Base-by-base conservation (phyloP, 306 rosid species). In the Trichosanthes truncata region DNA sequence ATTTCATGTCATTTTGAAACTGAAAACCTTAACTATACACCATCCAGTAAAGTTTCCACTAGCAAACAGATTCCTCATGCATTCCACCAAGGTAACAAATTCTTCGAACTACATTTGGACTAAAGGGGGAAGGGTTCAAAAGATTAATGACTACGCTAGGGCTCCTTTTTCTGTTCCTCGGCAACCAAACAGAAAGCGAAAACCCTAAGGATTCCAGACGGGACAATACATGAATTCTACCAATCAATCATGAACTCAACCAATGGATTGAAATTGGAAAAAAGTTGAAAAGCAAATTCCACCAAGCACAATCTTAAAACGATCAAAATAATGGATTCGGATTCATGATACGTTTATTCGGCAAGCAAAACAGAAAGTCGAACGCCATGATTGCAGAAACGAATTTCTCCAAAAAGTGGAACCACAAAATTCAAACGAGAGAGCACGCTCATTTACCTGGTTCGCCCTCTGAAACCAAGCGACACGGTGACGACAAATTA, bases 291-390 rank as follows among this genome's bases (percentile, higher is more conserved):
- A 26, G 41, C n/a, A 48, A 29, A 49, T 17, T 21, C 21, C 43
- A 73, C 43, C 8, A 13, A 48, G 41, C 25, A 11, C 14, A 40
- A 57, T 38, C 40, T 20, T 43, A 77, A n/a, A 21, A 57, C 36
- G 25, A 35, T 33, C 9, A 66, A 38, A 77, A 56, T 12, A 77
- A 55, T 77, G 69, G 69, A 77, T 77, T 77, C 23, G 57, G 69
- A 77, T 14, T 26, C 17, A 48, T 29, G 56, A 65, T 33, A 17
- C 45, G 72, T 18, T 11, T 59, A 21, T 5, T 59, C 65, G 65
- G 65, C 65, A 59, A 59, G 23, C 72, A 17, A 65, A 33, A 65
- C 25, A 35, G 68, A 61, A 65, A 65, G 20, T 62, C 41, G 15
- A 46, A 36, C 60, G 2, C 69, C 80, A 77, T 55, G 13, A 55